phyloP scores from a whole-genome alignment of 768 basidiomycete genomes.

The Leccinum subgranulosum region DNA sequence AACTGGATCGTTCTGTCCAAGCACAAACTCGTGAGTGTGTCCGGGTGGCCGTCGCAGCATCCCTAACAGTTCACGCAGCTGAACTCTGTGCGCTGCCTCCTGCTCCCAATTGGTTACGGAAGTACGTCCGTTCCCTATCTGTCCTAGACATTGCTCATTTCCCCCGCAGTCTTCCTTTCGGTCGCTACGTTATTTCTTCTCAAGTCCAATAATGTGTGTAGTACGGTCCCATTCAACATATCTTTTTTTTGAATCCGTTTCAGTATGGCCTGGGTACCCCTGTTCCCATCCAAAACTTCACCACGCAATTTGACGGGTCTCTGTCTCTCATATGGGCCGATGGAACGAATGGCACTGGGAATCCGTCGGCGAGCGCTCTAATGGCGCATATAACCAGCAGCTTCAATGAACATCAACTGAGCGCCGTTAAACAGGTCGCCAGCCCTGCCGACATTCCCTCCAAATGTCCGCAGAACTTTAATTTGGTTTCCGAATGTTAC shows the following conservation, averaged over 20 bases:
- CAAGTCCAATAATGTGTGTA: slow-evolving; percentile 56
- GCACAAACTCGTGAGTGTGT: slow-evolving; percentile 54
- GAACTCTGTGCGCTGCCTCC: slow-evolving; percentile 58
- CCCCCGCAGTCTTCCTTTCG: slow-evolving; percentile 49
- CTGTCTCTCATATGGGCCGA: slow-evolving; percentile 65
- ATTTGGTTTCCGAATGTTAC: slow-evolving; percentile 65
- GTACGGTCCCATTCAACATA: background rate
- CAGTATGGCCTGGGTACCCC: slow-evolving; percentile 64
- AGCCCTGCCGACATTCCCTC: slow-evolving; percentile 48
- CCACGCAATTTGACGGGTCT: slow-evolving; percentile 50
- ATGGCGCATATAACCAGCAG: slow-evolving; percentile 56
- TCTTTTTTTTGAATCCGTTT: background rate
- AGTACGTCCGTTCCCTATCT: slow-evolving; percentile 7
- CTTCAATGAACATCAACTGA: slow-evolving; percentile 47
- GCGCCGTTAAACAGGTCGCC: slow-evolving; percentile 47
- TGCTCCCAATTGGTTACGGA: slow-evolving; percentile 64
- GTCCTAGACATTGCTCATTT: background rate
- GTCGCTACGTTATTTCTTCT: slow-evolving; percentile 51
- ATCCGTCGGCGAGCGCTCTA: slow-evolving; percentile 54
- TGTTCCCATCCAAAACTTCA: slow-evolving; percentile 45
- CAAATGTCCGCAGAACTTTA: slow-evolving; percentile 73
- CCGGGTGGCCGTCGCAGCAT: background rate
- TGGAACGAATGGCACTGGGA: slow-evolving; percentile 52
- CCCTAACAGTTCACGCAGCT: slow-evolving; percentile 35
- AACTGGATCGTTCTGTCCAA: slow-evolving; percentile 72